A percentile compares a stretch with the other conserved stretches of the same genome.
phyloP scores from a whole-genome alignment of 345 rosid genomes.

The Gossypium stocksii region DNA sequence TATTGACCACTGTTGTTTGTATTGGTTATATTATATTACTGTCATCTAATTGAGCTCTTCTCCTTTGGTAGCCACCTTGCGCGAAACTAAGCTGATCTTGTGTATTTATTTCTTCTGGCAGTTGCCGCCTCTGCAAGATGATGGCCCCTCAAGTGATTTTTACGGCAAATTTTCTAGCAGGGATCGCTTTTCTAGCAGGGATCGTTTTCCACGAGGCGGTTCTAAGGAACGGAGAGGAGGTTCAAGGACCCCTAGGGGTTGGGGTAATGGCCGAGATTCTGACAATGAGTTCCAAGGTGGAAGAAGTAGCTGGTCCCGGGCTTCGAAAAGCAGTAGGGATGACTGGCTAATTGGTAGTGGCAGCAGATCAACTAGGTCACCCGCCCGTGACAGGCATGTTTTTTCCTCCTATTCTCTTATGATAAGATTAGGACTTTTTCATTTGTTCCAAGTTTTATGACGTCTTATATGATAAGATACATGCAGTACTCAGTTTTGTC shows the following conservation, averaged over 20 bases:
- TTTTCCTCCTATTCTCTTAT: neutral
- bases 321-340: slow-evolving; percentile 49
- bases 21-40: slow-evolving; percentile 14
- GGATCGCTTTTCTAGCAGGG: slow-evolving; percentile 69
- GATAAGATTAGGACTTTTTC: neutral
- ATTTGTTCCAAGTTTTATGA: neutral
- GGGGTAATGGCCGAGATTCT: slow-evolving; percentile 56
- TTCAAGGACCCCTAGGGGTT: slow-evolving; percentile 44
- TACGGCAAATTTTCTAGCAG: slow-evolving; percentile 77
- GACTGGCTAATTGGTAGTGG: slow-evolving; percentile 81
- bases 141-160: slow-evolving; percentile 73
- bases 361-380: slow-evolving; percentile 48
- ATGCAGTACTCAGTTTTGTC: neutral
- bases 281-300: slow-evolving; percentile 56
- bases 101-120: slow-evolving; percentile 24
- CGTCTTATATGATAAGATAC: neutral
- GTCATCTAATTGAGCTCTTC: neutral
- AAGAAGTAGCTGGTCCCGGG: slow-evolving; percentile 54
- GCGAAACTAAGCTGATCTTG: neutral
- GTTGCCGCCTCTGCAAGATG: slow-evolving; percentile 93
- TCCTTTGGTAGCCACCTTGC: neutral
- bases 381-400: slow-evolving; percentile 55
- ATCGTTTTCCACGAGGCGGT: slow-evolving; percentile 53
- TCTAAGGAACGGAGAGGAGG: slow-evolving; percentile 44
- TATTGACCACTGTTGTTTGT: slow-evolving; percentile 3